Percentiles rank a stretch among this genome's conserved stretches.
phyloP scores from a whole-genome alignment of 148 eudicot genomes.

The Rhododendron simsii region DNA sequence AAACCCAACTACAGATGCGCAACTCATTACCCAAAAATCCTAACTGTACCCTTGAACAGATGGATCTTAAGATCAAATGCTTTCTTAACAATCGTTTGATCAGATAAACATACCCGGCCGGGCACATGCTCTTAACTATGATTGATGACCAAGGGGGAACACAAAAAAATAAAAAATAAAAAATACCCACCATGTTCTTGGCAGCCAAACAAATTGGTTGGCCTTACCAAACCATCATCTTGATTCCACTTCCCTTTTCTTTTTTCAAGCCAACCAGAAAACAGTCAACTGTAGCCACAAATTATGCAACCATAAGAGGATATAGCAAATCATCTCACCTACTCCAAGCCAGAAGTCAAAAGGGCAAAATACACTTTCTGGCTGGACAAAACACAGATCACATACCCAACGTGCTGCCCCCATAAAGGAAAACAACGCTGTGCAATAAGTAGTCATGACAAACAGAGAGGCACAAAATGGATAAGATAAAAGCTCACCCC shows the following conservation, averaged over 20 bases:
- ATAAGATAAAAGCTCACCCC: neutral
- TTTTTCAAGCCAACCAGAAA: neutral
- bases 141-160: neutral
- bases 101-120: no score
- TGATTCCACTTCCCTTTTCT: neutral
- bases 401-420: neutral
- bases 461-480: neutral
- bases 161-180: no score
- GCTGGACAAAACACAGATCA: neutral
- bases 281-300: neutral
- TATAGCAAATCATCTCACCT: neutral
- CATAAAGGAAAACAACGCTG: neutral
- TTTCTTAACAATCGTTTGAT: neutral
- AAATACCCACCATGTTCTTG: neutral
- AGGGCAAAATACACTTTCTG: neutral
- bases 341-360: neutral
- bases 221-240: neutral
- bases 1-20: no score
- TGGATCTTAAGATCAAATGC: neutral
- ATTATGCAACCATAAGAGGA: neutral
- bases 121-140: neutral
- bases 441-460: neutral
- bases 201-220: neutral
- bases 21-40: no score
- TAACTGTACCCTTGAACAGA: no score